Conservation (phyloP, 2,329 filamentous ascomycete genomes). For the Fonsecaea nubica region DNA sequence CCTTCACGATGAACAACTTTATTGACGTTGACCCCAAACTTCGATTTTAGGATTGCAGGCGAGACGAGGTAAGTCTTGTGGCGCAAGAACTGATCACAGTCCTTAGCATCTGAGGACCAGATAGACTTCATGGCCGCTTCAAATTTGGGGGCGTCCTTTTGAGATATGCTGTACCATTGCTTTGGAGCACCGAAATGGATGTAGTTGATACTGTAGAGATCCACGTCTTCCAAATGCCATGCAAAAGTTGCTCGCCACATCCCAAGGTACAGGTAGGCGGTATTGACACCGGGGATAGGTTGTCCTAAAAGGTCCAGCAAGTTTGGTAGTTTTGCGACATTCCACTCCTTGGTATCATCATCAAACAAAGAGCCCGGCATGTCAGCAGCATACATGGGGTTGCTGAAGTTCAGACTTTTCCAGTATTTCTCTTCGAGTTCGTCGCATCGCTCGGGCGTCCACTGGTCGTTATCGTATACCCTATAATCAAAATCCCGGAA, state of each 20-base stretch:
- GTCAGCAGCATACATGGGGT: slow-evolving; percentile 93
- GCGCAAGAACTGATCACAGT: slow-evolving; percentile 92
- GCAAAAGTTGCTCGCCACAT: slow-evolving; percentile 99
- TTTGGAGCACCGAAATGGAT: slow-evolving; percentile 98
- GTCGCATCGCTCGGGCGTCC: slow-evolving; percentile 87
- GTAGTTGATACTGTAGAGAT: slow-evolving; percentile 99
- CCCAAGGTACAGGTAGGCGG: slow-evolving; percentile 93
- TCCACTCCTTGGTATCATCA: slow-evolving; percentile 84
- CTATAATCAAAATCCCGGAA: slow-evolving; percentile 92
- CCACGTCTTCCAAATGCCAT: slow-evolving; percentile 98
- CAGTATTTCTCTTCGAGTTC: slow-evolving; percentile 95
- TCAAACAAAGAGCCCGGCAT: slow-evolving; percentile 95
- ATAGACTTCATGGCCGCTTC: slow-evolving; percentile 83
- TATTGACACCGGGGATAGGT: slow-evolving; percentile 97
- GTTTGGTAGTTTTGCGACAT: slow-evolving; percentile 92
- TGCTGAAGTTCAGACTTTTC: slow-evolving; percentile 95
- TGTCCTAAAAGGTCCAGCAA: slow-evolving; percentile 91
- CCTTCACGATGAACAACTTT: slow-evolving; percentile 93
- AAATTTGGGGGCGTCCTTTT: slow-evolving; percentile 89
- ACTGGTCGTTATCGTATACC: slow-evolving; percentile 82
- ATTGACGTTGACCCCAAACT: slow-evolving; percentile 96
- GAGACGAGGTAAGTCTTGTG: slow-evolving; percentile 99
- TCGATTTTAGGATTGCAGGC: slow-evolving; percentile 80
- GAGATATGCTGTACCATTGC: slow-evolving; percentile 99
- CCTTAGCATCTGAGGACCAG: slow-evolving; percentile 94